Percentiles rank a stretch among this genome's conserved stretches.
phyloP scores from a whole-genome alignment of 768 basidiomycete genomes.

The Rhizopogon sp. region DNA sequence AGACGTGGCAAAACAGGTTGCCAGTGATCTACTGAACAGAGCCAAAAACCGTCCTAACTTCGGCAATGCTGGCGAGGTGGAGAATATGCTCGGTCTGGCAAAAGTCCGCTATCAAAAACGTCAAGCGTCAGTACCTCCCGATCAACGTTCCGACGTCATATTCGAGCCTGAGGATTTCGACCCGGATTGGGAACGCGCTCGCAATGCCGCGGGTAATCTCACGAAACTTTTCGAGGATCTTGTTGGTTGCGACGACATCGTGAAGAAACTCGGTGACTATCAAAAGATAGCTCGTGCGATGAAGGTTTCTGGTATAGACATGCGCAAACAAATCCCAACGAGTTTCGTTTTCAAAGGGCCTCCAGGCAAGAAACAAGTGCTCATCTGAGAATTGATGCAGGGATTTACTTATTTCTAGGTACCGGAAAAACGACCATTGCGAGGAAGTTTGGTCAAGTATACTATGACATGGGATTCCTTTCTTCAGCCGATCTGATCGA shows the following conservation, averaged over 20 bases:
- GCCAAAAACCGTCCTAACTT: conserved; percentile 49
- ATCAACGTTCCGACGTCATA: conserved; percentile 16
- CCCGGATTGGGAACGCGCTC: conserved; percentile 48
- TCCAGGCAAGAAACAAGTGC: conserved; percentile 40
- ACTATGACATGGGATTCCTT: conserved; percentile 58
- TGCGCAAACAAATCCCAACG: conserved; percentile 51
- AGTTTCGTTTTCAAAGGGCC: conserved; percentile 71
- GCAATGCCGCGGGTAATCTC: conserved; percentile 46
- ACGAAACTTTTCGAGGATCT: conserved; percentile 56
- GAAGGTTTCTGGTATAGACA: conserved; percentile 37
- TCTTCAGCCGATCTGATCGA: conserved; percentile 51
- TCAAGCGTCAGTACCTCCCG: conserved; percentile 18
- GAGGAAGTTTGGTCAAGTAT: conserved; percentile 58
- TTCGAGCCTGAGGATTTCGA: conserved; percentile 55
- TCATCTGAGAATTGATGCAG: not conserved
- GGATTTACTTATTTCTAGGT: conserved; percentile 28
- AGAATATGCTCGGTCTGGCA: conserved; percentile 49
- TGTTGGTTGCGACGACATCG: conserved; percentile 52
- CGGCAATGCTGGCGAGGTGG: conserved; percentile 62
- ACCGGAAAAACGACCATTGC: conserved; percentile 63
- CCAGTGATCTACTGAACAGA: conserved; percentile 39
- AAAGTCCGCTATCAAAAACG: conserved; percentile 45
- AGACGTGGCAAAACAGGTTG: conserved; percentile 49
- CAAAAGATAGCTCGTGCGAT: conserved; percentile 44
- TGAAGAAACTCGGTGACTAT: conserved; percentile 43